These are phyloP conservation scores for Wickerhamiella spandovensis DNA, from an alignment of 805 yeast species.

Conservation along the genomic window DNA sequence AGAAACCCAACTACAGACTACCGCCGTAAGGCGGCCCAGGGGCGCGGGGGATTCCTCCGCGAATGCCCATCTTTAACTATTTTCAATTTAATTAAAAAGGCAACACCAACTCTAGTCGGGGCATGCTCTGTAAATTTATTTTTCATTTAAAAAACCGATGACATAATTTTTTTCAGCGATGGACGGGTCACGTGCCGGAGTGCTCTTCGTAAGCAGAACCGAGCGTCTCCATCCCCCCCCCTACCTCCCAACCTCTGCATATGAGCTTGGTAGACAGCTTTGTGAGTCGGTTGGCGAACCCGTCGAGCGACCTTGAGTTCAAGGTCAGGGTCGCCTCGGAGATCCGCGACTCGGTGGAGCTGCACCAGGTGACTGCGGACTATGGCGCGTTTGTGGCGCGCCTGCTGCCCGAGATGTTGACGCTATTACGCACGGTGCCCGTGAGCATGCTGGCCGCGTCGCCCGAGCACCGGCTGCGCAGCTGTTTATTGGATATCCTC, in stretches of 20 bases:
- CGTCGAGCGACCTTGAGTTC: constrained; percentile 36
- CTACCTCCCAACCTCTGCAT: neutral
- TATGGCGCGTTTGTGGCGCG: constrained; percentile 62
- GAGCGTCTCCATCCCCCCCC: too few relatives aligned
- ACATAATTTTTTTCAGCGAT: too few relatives aligned
- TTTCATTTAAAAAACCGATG: too few relatives aligned
- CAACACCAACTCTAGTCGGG: too few relatives aligned
- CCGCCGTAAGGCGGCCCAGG: too few relatives aligned
- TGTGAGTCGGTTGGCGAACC: constrained; percentile 16
- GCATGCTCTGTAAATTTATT: too few relatives aligned
- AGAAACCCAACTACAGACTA: too few relatives aligned
- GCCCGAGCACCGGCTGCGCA: constrained; percentile 42
- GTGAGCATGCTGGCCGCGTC: constrained; percentile 12
- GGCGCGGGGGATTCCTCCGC: too few relatives aligned
- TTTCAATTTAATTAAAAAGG: too few relatives aligned
- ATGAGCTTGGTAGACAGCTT: constrained; percentile 17
- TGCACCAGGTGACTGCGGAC: constrained; percentile 68
- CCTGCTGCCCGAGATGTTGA: constrained; percentile 56
- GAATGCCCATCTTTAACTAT: too few relatives aligned
- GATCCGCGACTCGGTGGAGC: constrained; percentile 73
- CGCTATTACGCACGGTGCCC: constrained; percentile 52
- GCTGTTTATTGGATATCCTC: constrained; percentile 60
- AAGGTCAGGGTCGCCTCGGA: constrained; percentile 66
- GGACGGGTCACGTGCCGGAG: neutral
- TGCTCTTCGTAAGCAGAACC: too few relatives aligned